Evolutionary conservation across 805 yeast genomes (phyloP), one percentile per base, ranked within the genome.

Genomic region (Candida endomychidarum): DNA sequence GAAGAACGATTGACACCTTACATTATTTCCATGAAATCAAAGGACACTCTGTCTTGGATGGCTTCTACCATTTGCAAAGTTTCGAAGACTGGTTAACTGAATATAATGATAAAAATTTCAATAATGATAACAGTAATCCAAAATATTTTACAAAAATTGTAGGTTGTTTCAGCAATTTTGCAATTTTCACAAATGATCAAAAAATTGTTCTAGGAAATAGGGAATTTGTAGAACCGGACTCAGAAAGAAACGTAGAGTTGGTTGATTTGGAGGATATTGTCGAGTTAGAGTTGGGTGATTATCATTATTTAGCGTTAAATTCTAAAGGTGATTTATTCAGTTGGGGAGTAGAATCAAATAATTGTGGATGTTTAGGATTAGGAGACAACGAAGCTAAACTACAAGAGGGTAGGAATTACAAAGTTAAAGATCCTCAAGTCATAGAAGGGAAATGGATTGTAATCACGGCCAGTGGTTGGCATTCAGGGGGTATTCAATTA

Each of bases 391-490:
- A 28, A 1, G 38, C 22, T 4, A 37, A 40, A 18, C 7, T 25
- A 17, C 21, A 25, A 21, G 43, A 41, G 20, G 50, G 50, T 5
- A 30, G 46, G 52, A 52, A 33, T 60, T 77, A 5, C 14, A 15
- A 15, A 9, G 43, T 44, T 1, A 38, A 14, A 18, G 15, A 27
- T 7, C 49, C 51, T 2, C 31, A 25, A 5, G 12, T 16, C 15
- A 41, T 48, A 11, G 34, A 33, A n/a, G 77, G 77, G 3, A 61
- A 63, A 22, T 78, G 82, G 53, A 57, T 83, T 15, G 80, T 81
- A 0, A 72, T 83, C 23, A 74, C 85, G 1, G 87, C 90, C 5
- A 81, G 80, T 11, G 95, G 93, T 1, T 85, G 91, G 91, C 93
- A 85, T 42, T 75, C 87, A 5, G 79, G 81, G 31, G 89, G 88